Evolutionary conservation across 208 protist species (phyloP).

Genomic region (Trypanosomatidae sp.): DNA sequence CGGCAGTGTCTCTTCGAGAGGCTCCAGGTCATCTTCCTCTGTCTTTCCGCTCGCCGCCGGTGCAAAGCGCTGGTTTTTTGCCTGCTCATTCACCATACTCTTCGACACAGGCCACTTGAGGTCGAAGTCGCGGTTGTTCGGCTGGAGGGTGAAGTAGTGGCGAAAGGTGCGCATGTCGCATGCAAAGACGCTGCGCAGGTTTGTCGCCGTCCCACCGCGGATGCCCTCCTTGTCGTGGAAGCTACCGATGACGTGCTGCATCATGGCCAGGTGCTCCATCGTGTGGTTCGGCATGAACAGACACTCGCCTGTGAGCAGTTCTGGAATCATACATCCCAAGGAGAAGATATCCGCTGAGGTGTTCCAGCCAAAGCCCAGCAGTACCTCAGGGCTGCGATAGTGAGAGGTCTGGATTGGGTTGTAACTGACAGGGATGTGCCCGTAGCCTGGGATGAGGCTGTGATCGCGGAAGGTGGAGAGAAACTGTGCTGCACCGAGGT

Average conservation of each 20-base stretch:
- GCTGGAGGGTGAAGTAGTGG: conserved; percentile 52
- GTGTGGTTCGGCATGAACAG: conserved; percentile 77
- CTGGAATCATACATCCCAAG: conserved; percentile 81
- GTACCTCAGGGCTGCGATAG: conserved; percentile 79
- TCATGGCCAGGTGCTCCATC: conserved; percentile 78
- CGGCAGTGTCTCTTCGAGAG: conserved; percentile 27
- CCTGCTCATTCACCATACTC: conserved; percentile 30
- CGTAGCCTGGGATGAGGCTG: conserved; percentile 33
- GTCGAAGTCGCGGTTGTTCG: conserved; percentile 41
- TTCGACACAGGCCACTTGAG: conserved; percentile 52
- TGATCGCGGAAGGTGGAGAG: conserved; percentile 40
- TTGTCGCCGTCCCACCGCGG: conserved; percentile 16
- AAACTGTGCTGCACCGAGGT: conserved; percentile 72
- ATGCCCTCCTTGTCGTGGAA: conserved; percentile 37
- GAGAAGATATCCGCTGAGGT: conserved; percentile 76
- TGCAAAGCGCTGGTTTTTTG: conserved; percentile 26
- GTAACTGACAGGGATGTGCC: conserved; percentile 56
- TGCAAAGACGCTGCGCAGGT: conserved; percentile 38
- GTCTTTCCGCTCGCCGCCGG: conserved; percentile 15
- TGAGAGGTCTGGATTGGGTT: conserved; percentile 78
- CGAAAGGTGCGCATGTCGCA: conserved; percentile 50
- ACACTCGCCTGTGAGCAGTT: conserved; percentile 73
- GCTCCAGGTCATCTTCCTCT: conserved; percentile 31
- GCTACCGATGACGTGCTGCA: conserved; percentile 72
- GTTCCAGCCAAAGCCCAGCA: conserved; percentile 75